Conservation (phyloP, 2,329 filamentous ascomycete species). For the Neofusicoccum laricinum region DNA sequence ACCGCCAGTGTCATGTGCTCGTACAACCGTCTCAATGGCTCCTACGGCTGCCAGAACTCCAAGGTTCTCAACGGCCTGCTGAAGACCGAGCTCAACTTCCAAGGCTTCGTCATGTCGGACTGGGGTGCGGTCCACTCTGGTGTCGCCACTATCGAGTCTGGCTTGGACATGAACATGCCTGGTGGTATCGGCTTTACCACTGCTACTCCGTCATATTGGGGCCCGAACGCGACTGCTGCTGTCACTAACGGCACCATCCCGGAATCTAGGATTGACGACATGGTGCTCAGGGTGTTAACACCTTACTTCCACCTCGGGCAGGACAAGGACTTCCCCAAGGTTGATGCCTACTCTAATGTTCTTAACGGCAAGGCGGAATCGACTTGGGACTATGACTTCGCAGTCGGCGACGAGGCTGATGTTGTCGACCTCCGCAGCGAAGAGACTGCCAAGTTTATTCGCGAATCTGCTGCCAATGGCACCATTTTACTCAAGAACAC, state of each 20-base stretch:
- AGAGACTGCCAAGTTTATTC: slow-evolving; percentile 34
- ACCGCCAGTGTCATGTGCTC: slow-evolving; percentile 52
- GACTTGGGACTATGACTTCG: slow-evolving; percentile 30
- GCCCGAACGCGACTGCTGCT: slow-evolving; percentile 35
- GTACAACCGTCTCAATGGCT: slow-evolving; percentile 38
- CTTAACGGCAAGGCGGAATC: slow-evolving; percentile 18
- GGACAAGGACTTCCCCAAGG: slow-evolving; percentile 38
- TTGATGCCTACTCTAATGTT: slow-evolving; percentile 27
- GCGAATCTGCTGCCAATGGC: slow-evolving; percentile 40
- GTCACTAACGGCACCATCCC: slow-evolving; percentile 42
- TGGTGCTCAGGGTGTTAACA: slow-evolving; percentile 47
- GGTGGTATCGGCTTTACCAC: slow-evolving; percentile 12
- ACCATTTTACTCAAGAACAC: slow-evolving; percentile 50
- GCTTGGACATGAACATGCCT: slow-evolving; percentile 23
- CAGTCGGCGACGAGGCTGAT: slow-evolving; percentile 23
- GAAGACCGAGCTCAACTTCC: slow-evolving; percentile 48
- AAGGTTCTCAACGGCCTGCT: slow-evolving; percentile 45
- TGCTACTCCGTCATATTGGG: slow-evolving; percentile 5
- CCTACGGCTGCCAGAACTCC: slow-evolving; percentile 46
- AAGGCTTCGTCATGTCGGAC: slow-evolving; percentile 27
- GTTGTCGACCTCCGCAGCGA: slow-evolving; percentile 29
- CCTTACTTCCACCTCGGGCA: slow-evolving; percentile 47
- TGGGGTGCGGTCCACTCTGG: slow-evolving; percentile 27
- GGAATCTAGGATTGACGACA: slow-evolving; percentile 45
- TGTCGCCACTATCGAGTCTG: slow-evolving; percentile 26